These are phyloP conservation scores for Lipomyces japonicus DNA, from an alignment of 805 yeast genomes.

Conservation along the genomic window DNA sequence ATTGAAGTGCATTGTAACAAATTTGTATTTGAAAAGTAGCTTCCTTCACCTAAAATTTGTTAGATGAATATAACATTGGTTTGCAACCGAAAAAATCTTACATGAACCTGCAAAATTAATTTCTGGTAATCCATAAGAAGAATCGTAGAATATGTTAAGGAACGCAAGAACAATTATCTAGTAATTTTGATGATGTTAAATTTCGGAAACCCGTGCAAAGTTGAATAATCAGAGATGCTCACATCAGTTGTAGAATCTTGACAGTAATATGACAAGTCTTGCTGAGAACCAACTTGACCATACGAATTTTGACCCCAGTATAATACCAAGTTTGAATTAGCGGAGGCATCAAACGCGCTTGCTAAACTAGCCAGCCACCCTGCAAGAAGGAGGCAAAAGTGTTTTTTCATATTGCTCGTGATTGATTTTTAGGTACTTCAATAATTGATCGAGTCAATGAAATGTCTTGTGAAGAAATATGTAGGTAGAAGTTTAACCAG, in stretches of 20 bases:
- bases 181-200: constrained; percentile 43
- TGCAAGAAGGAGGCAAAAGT: too few species aligned
- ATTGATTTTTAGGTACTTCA: too few species aligned
- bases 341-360: constrained; percentile 29
- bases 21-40: constrained; percentile 39
- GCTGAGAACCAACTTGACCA: constrained; percentile 44
- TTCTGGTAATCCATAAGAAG: constrained; percentile 32
- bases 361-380: too few species aligned
- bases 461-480: too few species aligned
- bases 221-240: constrained; percentile 61
- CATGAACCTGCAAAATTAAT: constrained; percentile 60
- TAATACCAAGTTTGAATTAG: constrained; percentile 61
- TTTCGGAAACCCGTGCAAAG: constrained; percentile 55
- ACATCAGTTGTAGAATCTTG: constrained; percentile 61
- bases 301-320: constrained; percentile 89
- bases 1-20: constrained; percentile 47
- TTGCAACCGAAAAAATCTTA: background rate
- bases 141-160: constrained; percentile 48
- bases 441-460: too few species aligned
- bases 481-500: too few species aligned
- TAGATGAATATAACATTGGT: background rate
- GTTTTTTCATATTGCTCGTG: too few species aligned
- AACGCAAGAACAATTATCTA: constrained; percentile 57
- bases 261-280: constrained; percentile 56
- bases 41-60: constrained; percentile 24